Conservation (phyloP, 1,139 yeast genomes). For the Pichia sp. region DNA sequence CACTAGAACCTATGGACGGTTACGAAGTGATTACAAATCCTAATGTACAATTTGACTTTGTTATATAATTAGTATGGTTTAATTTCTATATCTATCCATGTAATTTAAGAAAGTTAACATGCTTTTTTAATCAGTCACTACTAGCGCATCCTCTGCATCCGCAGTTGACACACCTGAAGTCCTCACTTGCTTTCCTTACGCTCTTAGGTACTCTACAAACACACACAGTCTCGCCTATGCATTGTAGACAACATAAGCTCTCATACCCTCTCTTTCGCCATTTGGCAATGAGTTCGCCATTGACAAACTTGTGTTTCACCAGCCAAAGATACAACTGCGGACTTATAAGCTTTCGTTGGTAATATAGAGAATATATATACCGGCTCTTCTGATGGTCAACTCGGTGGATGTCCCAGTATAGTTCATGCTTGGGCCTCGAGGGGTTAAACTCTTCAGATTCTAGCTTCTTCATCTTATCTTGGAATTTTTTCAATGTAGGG, state of each 20-base stretch:
- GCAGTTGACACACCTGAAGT: conserved; percentile 71
- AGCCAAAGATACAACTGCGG: conserved; percentile 75
- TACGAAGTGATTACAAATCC: conserved; percentile 58
- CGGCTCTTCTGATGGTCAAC: conserved; percentile 72
- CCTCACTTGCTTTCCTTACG: conserved; percentile 57
- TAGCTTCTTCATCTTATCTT: conserved; percentile 46
- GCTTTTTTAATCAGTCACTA: conserved; percentile 30
- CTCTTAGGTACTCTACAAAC: conserved; percentile 90
- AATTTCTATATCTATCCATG: neutral
- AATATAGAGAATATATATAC: conserved; percentile 70
- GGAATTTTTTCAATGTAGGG: conserved; percentile 64
- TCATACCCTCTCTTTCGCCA: conserved; percentile 94
- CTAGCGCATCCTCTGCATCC: conserved; percentile 90
- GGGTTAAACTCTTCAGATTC: conserved; percentile 34
- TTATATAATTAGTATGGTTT: conserved; percentile 7
- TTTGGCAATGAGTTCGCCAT: conserved; percentile 72
- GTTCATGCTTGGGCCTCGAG: conserved; percentile 41
- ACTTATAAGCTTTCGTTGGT: conserved; percentile 64
- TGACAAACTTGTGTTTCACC: conserved; percentile 62
- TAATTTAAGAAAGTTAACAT: neutral
- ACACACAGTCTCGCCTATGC: conserved; percentile 75
- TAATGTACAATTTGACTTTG: conserved; percentile 13
- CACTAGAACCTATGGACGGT: conserved; percentile 83
- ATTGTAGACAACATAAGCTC: conserved; percentile 74
- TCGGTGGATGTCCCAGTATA: conserved; percentile 53